A percentile compares a stretch with the other conserved stretches of the same genome.
phyloP scores from a whole-genome alignment of 768 basidiomycete species.

The Lentinus brumalis region DNA sequence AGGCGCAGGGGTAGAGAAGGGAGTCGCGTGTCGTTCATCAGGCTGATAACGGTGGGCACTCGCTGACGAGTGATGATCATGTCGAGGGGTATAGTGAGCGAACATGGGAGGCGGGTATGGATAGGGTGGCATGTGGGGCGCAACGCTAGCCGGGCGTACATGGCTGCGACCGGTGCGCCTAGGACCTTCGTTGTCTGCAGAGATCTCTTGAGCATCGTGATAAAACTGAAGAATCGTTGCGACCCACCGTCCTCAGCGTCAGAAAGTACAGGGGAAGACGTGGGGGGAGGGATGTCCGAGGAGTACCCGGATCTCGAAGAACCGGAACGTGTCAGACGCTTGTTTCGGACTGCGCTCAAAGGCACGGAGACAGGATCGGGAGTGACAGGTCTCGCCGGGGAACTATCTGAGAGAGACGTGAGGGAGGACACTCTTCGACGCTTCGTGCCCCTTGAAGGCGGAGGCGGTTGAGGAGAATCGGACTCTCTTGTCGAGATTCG shows the following conservation, averaged over 20 bases:
- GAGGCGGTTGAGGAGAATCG: conserved; percentile 2
- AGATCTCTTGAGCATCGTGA: neutral
- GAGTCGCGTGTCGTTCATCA: neutral
- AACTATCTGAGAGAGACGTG: conserved; percentile 5
- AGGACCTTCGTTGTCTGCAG: neutral
- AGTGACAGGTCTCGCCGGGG: neutral
- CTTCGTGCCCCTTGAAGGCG: conserved; percentile 5
- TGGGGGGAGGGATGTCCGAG: conserved; percentile 1
- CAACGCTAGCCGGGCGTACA: neutral
- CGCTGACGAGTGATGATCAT: neutral
- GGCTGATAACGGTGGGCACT: neutral
- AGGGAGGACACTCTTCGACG: conserved; percentile 13
- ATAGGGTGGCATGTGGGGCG: conserved; percentile 1
- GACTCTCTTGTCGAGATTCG: neutral
- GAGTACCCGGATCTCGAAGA: neutral
- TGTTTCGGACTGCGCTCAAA: neutral
- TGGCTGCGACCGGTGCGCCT: neutral
- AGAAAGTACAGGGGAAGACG: conserved; percentile 8
- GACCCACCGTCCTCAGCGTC: conserved; percentile 16
- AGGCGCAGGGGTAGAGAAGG: conserved; percentile 2
- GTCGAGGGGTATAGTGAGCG: conserved; percentile 3
- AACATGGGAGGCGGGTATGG: neutral
- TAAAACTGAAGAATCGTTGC: neutral
- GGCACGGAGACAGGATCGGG: neutral
- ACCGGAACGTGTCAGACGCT: neutral